Percentiles rank a stretch among this genome's conserved stretches.
These are phyloP conservation scores for Vigna trinervia DNA, from an alignment of 306 rosid species.

Conservation along the genomic window DNA sequence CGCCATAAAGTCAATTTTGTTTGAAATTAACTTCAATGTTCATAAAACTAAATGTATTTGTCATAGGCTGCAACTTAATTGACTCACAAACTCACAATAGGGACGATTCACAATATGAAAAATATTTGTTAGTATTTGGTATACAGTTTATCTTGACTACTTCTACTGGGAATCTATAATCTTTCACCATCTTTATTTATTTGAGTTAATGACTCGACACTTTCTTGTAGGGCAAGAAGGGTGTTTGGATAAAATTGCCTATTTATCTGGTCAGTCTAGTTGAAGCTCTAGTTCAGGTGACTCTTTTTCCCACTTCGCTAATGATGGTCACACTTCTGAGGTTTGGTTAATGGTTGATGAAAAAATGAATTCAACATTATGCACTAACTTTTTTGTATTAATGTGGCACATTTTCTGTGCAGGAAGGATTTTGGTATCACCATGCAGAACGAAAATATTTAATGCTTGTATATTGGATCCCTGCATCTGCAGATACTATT, in stretches of 20 bases:
- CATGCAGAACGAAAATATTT: conserved; percentile 86
- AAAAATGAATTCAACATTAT: conserved; percentile 15
- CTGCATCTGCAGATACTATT: conserved; percentile 60
- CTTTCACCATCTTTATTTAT: neutral
- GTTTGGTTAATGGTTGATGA: neutral
- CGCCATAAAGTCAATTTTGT: neutral
- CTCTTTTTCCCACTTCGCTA: neutral
- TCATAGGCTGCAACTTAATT: conserved; percentile 17
- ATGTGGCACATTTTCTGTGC: conserved; percentile 34
- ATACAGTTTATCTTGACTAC: conserved; percentile 16
- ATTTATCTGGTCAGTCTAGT: conserved; percentile 67
- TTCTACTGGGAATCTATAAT: conserved; percentile 25
- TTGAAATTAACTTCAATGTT: conserved; percentile 8
- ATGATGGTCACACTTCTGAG: conserved; percentile 7
- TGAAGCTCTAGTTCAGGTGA: conserved; percentile 69
- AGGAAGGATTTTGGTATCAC: conserved; percentile 94
- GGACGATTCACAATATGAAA: conserved; percentile 14
- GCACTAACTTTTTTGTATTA: neutral
- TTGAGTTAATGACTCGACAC: conserved; percentile 12
- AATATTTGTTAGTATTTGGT: neutral
- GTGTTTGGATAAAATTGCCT: conserved; percentile 78
- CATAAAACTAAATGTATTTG: neutral
- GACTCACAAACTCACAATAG: neutral
- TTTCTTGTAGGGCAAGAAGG: conserved; percentile 67
- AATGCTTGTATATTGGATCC: conserved; percentile 90